phyloP scores from a whole-genome alignment of 352 stramenopile species.

The Pythium biforme region DNA sequence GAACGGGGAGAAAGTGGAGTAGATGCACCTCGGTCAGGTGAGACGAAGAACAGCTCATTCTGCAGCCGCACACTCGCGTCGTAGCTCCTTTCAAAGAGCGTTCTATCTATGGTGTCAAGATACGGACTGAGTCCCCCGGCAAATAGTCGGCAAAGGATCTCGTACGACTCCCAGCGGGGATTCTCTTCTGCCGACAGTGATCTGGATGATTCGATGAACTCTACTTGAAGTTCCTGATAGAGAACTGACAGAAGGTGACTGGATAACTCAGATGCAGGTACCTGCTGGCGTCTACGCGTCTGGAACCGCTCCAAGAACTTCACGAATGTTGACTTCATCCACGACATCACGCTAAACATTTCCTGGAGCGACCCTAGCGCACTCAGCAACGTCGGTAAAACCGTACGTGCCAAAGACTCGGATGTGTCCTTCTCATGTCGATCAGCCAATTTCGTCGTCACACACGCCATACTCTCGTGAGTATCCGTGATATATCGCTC shows the following conservation, averaged over 20 bases:
- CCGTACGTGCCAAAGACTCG: not conserved
- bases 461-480: not conserved
- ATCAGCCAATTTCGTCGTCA: not conserved
- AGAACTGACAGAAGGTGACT: conserved; percentile 43
- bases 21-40: conserved; percentile 8
- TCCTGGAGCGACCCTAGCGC: conserved; percentile 41
- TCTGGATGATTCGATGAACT: conserved; percentile 30
- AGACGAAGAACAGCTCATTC: conserved; percentile 54
- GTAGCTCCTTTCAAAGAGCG: conserved; percentile 50
- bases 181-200: not conserved
- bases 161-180: conserved; percentile 34
- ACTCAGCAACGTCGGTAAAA: conserved; percentile 40
- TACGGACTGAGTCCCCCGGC: conserved; percentile 44
- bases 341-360: conserved; percentile 44
- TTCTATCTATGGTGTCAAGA: conserved; percentile 43
- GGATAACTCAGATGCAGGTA: conserved; percentile 36
- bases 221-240: conserved; percentile 45
- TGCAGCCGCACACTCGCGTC: conserved; percentile 40
- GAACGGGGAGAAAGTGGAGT: conserved; percentile 23
- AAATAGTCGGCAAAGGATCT: conserved; percentile 51
- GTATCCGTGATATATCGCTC: conserved; percentile 14
- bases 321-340: conserved; percentile 36
- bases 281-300: conserved; percentile 22
- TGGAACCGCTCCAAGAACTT: conserved; percentile 35
- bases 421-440: not conserved